Evolutionary conservation across 352 stramenopile species (phyloP).

Genomic region (Pythium sukuiense): DNA sequence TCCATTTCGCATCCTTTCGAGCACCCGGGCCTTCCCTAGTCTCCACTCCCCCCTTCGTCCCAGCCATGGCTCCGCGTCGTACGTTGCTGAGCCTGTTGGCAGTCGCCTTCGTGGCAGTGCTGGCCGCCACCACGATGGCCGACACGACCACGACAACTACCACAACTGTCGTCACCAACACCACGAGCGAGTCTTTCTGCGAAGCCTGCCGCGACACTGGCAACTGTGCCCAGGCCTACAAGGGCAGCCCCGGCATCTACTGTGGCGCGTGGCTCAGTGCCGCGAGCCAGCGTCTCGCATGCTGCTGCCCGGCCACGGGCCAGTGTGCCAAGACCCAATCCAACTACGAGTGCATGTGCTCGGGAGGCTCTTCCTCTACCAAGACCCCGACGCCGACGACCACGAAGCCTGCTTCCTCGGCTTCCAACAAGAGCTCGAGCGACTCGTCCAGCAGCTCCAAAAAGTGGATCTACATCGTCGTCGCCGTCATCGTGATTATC

Average conservation of each 20-base stretch:
- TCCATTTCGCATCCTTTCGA: too few species aligned
- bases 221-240: slow-evolving; percentile 26
- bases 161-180: background rate
- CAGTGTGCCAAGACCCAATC: slow-evolving; percentile 10
- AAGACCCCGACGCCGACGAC: background rate
- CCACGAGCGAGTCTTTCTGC: slow-evolving; percentile 16
- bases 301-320: slow-evolving; percentile 28
- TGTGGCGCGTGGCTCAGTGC: slow-evolving; percentile 27
- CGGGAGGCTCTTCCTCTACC: background rate
- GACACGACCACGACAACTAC: background rate
- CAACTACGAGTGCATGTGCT: slow-evolving; percentile 30
- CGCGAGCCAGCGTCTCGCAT: slow-evolving; percentile 23
- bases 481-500: slow-evolving; percentile 10
- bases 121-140: background rate
- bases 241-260: slow-evolving; percentile 22
- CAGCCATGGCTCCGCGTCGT: background rate
- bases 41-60: background rate
- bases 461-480: slow-evolving; percentile 19
- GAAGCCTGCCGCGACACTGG: slow-evolving; percentile 24
- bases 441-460: background rate
- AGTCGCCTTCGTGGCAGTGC: background rate
- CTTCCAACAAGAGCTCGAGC: background rate
- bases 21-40: background rate
- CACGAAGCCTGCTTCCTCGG: background rate
- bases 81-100: background rate